Evolutionary conservation across 441 rosid species (phyloP).

Genomic region (Populus hybrid): DNA sequence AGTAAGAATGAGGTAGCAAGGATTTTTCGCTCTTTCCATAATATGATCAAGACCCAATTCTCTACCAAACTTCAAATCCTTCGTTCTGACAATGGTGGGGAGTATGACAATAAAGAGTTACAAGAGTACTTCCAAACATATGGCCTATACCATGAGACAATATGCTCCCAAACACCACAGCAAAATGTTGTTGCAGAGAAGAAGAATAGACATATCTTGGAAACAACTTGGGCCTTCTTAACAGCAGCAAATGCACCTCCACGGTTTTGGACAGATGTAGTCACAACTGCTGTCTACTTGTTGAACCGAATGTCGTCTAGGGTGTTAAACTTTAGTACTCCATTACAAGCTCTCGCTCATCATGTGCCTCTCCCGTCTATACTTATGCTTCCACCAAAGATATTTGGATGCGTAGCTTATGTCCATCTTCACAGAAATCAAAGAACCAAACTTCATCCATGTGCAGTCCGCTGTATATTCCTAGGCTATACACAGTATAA

Average conservation of each 20-base stretch:
- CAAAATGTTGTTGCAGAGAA: background rate
- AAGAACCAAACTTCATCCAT: background rate
- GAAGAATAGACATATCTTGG: background rate
- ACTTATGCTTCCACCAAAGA: background rate
- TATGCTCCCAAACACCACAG: background rate
- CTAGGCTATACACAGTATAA: background rate
- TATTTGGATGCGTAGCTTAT: background rate
- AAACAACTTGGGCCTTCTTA: background rate
- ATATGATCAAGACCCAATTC: background rate
- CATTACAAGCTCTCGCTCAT: background rate
- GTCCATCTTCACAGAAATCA: background rate
- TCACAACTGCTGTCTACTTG: background rate
- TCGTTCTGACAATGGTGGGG: background rate
- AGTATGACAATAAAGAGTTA: background rate
- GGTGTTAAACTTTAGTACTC: background rate
- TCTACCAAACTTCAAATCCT: background rate
- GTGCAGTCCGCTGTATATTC: background rate
- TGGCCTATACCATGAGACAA: background rate
- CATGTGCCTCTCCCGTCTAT: background rate
- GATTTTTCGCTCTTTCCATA: background rate
- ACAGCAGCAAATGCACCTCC: background rate
- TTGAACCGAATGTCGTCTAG: background rate
- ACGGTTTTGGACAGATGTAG: background rate
- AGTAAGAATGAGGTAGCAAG: background rate
- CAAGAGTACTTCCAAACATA: background rate